Conservation (phyloP, 2,329 filamentous ascomycete species). For the Talaromyces funiculosus region DNA sequence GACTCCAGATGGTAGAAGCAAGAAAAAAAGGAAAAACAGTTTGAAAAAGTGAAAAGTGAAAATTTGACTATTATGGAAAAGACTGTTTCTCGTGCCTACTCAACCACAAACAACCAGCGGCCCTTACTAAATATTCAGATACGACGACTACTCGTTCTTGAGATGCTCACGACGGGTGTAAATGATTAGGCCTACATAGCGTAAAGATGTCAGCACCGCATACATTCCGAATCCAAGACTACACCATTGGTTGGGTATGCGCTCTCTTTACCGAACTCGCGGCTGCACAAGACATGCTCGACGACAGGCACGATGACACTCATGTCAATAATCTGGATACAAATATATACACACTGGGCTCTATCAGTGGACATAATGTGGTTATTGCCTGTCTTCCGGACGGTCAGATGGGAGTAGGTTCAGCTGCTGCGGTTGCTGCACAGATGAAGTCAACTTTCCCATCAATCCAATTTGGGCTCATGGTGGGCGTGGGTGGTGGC, state of each 20-base stretch:
- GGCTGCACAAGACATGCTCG: neutral
- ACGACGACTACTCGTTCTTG: neutral
- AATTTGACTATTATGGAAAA: too few species aligned
- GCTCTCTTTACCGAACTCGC: neutral
- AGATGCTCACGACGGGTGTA: neutral
- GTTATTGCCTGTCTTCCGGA: neutral
- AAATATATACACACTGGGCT: neutral
- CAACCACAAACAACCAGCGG: too few species aligned
- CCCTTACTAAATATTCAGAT: too few species aligned
- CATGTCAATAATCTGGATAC: neutral
- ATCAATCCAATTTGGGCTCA: constrained; percentile 19
- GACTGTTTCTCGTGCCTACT: too few species aligned
- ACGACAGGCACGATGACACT: neutral
- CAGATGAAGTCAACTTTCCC: constrained; percentile 25
- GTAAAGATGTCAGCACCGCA: neutral
- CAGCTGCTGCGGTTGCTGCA: constrained; percentile 13
- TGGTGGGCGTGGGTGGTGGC: constrained; percentile 29
- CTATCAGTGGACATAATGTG: neutral
- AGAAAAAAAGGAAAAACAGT: too few species aligned
- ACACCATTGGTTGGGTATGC: neutral
- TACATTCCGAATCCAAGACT: neutral
- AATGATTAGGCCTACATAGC: neutral
- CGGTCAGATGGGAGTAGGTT: neutral
- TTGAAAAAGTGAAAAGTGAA: too few species aligned
- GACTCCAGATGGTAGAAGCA: too few species aligned